A percentile compares a stretch with the other conserved stretches of the same genome.
These are phyloP conservation scores for Solanum hybrid DNA, from an alignment of 305 asterid genomes.

Conservation along the genomic window DNA sequence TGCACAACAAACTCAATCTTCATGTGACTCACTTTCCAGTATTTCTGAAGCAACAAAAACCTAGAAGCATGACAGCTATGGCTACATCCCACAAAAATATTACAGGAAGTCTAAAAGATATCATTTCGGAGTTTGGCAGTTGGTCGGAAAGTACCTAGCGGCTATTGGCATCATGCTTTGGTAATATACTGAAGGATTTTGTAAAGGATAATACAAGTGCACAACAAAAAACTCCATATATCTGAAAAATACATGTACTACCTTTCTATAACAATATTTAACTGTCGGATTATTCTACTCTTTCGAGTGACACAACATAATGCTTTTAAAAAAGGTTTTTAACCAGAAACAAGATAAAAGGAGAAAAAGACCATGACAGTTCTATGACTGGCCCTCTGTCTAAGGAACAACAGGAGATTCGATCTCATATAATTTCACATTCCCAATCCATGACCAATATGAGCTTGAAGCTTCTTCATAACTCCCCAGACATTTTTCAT, in stretches of 20 bases:
- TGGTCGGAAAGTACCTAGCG: too few relatives aligned
- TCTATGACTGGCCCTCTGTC: background rate
- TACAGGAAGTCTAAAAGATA: background rate
- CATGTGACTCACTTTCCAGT: slow-evolving; percentile 20
- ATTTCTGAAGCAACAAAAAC: background rate
- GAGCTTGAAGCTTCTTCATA: background rate
- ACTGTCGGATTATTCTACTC: background rate
- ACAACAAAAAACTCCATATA: background rate
- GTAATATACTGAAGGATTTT: too few relatives aligned
- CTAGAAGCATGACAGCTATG: background rate
- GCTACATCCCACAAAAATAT: background rate
- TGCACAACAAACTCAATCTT: slow-evolving; percentile 13
- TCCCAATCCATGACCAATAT: background rate
- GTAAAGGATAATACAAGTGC: too few relatives aligned
- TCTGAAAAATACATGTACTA: background rate
- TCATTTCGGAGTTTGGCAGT: too few relatives aligned
- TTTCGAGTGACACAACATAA: background rate
- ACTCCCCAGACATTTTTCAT: background rate
- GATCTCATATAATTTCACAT: background rate
- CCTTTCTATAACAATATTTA: background rate
- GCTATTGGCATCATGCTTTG: too few relatives aligned
- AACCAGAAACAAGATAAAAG: background rate
- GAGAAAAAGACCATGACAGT: background rate
- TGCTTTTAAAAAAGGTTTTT: background rate
- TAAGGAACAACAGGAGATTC: background rate